A percentile compares a stretch with the other conserved stretches of the same genome.
Evolutionary conservation across 257 asterid species (phyloP).

Genomic region (Phtheirospermum japonicum): DNA sequence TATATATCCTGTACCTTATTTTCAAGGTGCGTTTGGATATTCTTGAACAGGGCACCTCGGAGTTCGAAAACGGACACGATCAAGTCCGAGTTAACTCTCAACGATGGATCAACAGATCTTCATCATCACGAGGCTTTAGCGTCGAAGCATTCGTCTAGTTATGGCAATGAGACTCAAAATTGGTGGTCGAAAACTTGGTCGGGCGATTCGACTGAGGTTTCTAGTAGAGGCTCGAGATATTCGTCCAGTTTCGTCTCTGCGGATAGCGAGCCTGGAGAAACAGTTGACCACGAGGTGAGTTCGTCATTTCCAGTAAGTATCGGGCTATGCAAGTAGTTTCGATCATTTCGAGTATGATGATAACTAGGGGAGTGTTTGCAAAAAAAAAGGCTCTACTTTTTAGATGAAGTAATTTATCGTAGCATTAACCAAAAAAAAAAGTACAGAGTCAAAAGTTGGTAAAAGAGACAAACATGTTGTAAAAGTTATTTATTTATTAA

Average conservation of each 20-base stretch:
- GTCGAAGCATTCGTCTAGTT: conserved; percentile 26
- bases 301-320: conserved; percentile 32
- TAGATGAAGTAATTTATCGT: no score
- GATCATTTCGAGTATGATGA: no score
- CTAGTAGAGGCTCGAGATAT: conserved; percentile 23
- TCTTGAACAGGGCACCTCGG: neutral
- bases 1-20: neutral
- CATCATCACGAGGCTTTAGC: conserved; percentile 7
- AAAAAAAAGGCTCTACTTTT: neutral
- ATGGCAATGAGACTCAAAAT: neutral
- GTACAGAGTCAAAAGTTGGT: no score
- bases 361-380: neutral
- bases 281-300: conserved; percentile 16
- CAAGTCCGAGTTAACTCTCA: conserved; percentile 16
- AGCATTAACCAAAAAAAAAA: no score
- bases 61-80: conserved; percentile 4
- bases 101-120: conserved; percentile 10
- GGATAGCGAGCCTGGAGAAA: conserved; percentile 27
- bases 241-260: conserved; percentile 26
- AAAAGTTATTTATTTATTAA: no score
- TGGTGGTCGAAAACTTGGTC: neutral
- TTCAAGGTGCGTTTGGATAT: neutral
- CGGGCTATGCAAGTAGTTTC: neutral
- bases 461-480: no score
- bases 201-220: conserved; percentile 19